phyloP scores from a whole-genome alignment of 768 basidiomycete species.

The Phlegmacium glaucopus region DNA sequence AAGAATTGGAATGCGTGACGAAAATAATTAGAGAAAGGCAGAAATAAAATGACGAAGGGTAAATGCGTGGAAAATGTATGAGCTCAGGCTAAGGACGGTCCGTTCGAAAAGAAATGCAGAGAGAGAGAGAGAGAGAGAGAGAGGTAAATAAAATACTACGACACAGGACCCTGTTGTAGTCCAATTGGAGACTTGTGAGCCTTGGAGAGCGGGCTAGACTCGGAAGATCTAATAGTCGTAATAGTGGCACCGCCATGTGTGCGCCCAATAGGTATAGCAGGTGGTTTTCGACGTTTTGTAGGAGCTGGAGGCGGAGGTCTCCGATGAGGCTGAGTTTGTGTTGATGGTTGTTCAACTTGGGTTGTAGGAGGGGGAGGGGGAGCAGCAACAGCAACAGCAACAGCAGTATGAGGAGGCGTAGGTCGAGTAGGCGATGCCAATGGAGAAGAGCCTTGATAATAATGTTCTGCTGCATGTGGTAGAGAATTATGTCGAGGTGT shows the following conservation, averaged over 20 bases:
- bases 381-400: neutral
- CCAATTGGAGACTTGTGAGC: slow-evolving; percentile 17
- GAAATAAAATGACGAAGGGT: no score
- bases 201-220: slow-evolving; percentile 30
- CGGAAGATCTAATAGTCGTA: slow-evolving; percentile 52
- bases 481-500: slow-evolving; percentile 15
- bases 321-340: slow-evolving; percentile 25
- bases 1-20: no score
- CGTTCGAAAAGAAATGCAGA: no score
- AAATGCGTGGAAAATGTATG: no score
- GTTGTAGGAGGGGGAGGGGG: slow-evolving; percentile 13
- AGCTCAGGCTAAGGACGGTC: no score
- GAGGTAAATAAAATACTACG: no score
- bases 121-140: no score
- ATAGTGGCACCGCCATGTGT: slow-evolving; percentile 54
- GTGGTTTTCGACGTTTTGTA: slow-evolving; percentile 65
- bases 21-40: no score
- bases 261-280: slow-evolving; percentile 56
- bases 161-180: slow-evolving; percentile 8
- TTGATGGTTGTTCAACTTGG: slow-evolving; percentile 11
- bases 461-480: slow-evolving; percentile 9
- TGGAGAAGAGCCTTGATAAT: slow-evolving; percentile 7
- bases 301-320: slow-evolving; percentile 66
- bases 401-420: slow-evolving; percentile 7
- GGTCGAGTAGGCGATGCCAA: slow-evolving; percentile 7